Percentiles rank a stretch among this genome's conserved stretches.
Conservation (phyloP, 768 basidiomycete species). For the Mycena rosella region DNA sequence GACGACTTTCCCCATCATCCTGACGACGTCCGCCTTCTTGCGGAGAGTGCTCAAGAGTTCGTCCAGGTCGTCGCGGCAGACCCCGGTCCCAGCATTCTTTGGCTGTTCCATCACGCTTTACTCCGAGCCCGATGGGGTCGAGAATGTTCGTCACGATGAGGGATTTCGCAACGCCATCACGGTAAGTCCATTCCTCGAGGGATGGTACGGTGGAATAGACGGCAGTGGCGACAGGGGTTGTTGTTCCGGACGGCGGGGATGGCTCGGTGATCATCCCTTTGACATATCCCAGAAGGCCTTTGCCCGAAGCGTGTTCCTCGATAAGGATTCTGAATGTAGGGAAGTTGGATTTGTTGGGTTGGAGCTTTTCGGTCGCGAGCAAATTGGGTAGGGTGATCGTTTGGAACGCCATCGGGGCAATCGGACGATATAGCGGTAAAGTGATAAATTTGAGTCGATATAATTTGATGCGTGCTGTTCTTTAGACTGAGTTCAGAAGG, state of each 20-base stretch:
- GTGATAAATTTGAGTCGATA: no score
- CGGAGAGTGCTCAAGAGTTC: neutral
- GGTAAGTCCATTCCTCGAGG: constrained; percentile 20
- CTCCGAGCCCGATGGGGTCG: constrained; percentile 22
- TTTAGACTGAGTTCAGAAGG: constrained; percentile 9
- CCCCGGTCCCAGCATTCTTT: constrained; percentile 21
- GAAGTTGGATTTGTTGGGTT: no score
- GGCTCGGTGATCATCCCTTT: no score
- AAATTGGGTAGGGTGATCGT: constrained; percentile 18
- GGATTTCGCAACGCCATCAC: no score
- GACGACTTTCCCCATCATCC: constrained; percentile 2
- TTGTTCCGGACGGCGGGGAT: neutral
- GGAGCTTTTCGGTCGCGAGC: no score
- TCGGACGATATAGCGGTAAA: neutral
- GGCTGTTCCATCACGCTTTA: constrained; percentile 23
- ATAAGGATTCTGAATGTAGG: no score
- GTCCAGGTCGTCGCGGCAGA: neutral
- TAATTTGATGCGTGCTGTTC: constrained; percentile 21
- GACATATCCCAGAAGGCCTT: no score
- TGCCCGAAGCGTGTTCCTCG: no score
- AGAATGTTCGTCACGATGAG: constrained; percentile 18
- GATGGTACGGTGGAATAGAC: constrained; percentile 20
- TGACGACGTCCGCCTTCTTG: constrained; percentile 10
- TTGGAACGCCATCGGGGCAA: constrained; percentile 16
- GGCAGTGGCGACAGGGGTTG: constrained; percentile 15